A percentile compares a stretch with the other conserved stretches of the same genome.
Evolutionary conservation across 2,329 filamentous ascomycete species (phyloP).

Genomic region (Colletotrichum navitas): DNA sequence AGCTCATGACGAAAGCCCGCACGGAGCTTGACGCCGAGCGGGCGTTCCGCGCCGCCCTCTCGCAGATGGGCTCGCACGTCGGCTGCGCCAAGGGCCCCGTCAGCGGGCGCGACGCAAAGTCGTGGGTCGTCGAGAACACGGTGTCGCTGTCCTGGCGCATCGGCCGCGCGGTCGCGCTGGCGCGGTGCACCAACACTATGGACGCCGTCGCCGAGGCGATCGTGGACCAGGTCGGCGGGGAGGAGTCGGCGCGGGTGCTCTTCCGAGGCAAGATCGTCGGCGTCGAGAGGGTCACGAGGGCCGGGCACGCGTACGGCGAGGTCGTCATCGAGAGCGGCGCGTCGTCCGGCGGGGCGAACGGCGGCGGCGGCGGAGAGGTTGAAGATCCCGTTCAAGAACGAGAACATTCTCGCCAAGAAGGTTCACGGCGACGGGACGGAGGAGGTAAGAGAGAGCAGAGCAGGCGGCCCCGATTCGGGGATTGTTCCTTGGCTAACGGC

Average conservation of each 20-base stretch:
- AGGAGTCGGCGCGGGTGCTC: slow-evolving; percentile 64
- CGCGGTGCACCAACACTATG: slow-evolving; percentile 52
- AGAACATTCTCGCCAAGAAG: slow-evolving; percentile 73
- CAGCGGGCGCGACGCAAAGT: slow-evolving; percentile 61
- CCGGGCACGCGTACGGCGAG: slow-evolving; percentile 71
- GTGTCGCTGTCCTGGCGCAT: slow-evolving; percentile 48
- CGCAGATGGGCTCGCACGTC: slow-evolving; percentile 67
- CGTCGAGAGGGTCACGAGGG: slow-evolving; percentile 67
- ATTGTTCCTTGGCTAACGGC: background rate
- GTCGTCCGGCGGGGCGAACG: background rate
- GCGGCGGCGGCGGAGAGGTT: slow-evolving; percentile 49
- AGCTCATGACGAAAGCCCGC: slow-evolving; percentile 59
- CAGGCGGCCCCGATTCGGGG: background rate
- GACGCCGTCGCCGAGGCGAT: slow-evolving; percentile 69
- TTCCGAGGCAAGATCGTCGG: slow-evolving; percentile 74
- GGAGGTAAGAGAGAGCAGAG: slow-evolving; percentile 46
- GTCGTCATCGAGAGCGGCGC: slow-evolving; percentile 64
- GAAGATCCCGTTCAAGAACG: slow-evolving; percentile 80
- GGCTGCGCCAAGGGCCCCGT: slow-evolving; percentile 64
- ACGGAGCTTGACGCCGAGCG: slow-evolving; percentile 64
- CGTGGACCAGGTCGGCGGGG: slow-evolving; percentile 68
- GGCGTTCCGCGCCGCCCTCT: slow-evolving; percentile 63
- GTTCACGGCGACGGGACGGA: slow-evolving; percentile 46
- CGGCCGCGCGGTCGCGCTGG: slow-evolving; percentile 55
- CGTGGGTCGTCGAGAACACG: slow-evolving; percentile 65